Evolutionary conservation across 1,284 basidiomycete species (phyloP).

Genomic region (Grifola frondosa): DNA sequence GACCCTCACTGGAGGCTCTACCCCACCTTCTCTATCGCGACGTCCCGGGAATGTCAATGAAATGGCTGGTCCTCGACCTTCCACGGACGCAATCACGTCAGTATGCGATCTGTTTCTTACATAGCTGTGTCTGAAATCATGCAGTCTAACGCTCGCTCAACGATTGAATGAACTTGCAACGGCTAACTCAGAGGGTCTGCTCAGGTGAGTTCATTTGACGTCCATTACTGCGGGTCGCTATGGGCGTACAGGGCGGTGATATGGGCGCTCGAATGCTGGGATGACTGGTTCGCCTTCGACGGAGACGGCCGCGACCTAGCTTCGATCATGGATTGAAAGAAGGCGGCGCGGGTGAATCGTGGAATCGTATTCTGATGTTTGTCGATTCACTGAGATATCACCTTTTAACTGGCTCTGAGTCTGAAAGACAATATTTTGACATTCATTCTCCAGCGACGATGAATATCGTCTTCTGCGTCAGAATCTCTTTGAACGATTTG

Average conservation of each 20-base stretch:
- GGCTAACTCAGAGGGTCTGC: conserved; percentile 73
- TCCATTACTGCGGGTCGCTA: no score
- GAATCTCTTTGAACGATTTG: conserved; percentile 72
- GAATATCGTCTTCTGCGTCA: conserved; percentile 76
- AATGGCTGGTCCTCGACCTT: conserved; percentile 28
- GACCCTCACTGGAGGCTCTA: conserved; percentile 16
- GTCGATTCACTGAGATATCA: no score
- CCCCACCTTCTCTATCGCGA: conserved; percentile 15
- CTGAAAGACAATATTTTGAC: no score
- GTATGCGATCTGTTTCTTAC: conserved; percentile 30
- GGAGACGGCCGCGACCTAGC: no score
- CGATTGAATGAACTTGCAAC: conserved; percentile 73
- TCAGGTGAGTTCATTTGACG: conserved; percentile 72
- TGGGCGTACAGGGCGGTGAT: no score
- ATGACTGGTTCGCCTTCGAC: no score
- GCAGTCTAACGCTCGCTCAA: conserved; percentile 70
- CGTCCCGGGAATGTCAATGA: conserved; percentile 21
- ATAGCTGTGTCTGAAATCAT: conserved; percentile 3
- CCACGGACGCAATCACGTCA: conserved; percentile 68
- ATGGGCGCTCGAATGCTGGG: no score
- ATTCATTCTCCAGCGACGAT: conserved; percentile 73
- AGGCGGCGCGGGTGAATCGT: no score
- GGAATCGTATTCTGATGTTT: neutral
- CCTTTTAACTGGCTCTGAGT: no score
- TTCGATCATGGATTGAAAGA: no score